These are phyloP conservation scores for Lumnitzera littorea DNA, from an alignment of 345 rosid species.

Conservation along the genomic window DNA sequence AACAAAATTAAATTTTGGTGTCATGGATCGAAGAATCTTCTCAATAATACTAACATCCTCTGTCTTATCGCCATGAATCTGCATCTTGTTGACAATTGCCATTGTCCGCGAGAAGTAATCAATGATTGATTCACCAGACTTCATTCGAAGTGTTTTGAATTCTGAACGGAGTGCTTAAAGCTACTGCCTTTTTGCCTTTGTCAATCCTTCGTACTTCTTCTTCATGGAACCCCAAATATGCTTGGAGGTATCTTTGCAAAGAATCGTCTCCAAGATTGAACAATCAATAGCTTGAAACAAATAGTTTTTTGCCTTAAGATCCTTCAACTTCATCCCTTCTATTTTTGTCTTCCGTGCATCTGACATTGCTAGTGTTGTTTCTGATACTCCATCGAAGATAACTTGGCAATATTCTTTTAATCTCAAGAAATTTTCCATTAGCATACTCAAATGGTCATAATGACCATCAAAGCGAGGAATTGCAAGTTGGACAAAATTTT, in stretches of 20 bases:
- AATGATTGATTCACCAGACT: not conserved
- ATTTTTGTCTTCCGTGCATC: not conserved
- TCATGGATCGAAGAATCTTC: not conserved
- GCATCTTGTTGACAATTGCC: not conserved
- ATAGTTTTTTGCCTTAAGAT: conserved; percentile 2
- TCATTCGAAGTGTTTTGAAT: conserved; percentile 3
- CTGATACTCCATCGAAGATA: too few species aligned
- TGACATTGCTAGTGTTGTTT: too few species aligned
- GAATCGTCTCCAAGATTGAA: not conserved
- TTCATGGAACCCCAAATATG: conserved; percentile 6
- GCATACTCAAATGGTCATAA: too few species aligned
- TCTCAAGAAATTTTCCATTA: too few species aligned
- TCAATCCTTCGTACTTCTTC: not conserved
- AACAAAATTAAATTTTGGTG: too few species aligned
- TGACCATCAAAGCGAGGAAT: too few species aligned
- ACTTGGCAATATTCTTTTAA: too few species aligned
- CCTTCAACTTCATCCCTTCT: not conserved
- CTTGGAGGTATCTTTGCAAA: not conserved
- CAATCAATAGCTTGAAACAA: not conserved
- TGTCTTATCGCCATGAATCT: not conserved
- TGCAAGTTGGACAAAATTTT: too few species aligned
- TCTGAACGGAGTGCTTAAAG: not conserved
- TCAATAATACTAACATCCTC: not conserved
- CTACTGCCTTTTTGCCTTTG: not conserved
- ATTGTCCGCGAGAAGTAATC: not conserved